Base-by-base conservation (phyloP, 2,329 filamentous ascomycete species). In the Trichoderma guizhouense region DNA sequence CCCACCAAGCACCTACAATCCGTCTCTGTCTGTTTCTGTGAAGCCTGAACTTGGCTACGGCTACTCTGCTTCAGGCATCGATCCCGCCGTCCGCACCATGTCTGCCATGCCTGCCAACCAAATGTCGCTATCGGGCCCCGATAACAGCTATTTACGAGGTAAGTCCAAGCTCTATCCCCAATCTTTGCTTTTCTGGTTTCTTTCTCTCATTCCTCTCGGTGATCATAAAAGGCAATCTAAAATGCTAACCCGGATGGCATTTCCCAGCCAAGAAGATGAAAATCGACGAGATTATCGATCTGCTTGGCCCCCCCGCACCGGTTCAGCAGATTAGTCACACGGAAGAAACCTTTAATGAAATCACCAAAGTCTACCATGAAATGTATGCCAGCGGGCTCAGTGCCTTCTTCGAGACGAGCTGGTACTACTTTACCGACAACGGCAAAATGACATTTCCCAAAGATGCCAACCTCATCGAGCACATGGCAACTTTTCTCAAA, bases 331-430 rank as follows among this genome's bases (percentile, higher is more conserved):
- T 87, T 32, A 85, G 87, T 72, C 85, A 83, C 77, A 81, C 84
- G 79, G 80, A 87, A 72, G 84, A 85, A 39, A 82, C 81, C 26
- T 77, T 93, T 64, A 88, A 90, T 76, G 91, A 94, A 78, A 89
- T 94, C 72, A 90, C 89, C 74, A 88, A 88, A 73, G 81, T 95
- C 18, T 97, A 93, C 81, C 87, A 89, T 76, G 91, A 91, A 75
- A 90, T 94, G 74, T 97, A 96, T 79, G 92, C 91, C 5, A 88
- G 87, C 1, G 92, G 90, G 8, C 87, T 96, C 61, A 91, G 93
- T 80, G 87, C 88, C 64, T 91, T 96, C 74, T 88, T 97, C 74
- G 95, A 98, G 80, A 93, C 93, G 7, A 87, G 86, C 32, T 98
- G 95, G 95, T 98, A 93, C 82, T 88, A 84, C 72, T 84, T 86